These are phyloP conservation scores for Zea mays DNA, from an alignment of 176 grass and related monocot species.

Conservation along the genomic window Zm-B73-REFERENCE-NAM-5.0 NC_050097.1:198367501-198368000, in stretches of 20 bases:
- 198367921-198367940: too few species aligned
- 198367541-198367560: not conserved
- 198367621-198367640: not conserved
- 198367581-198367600: not conserved
- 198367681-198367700: not conserved
- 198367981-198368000: too few species aligned
- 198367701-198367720: not conserved
- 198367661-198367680: not conserved
- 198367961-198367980: too few species aligned
- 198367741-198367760: not conserved
- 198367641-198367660: not conserved
- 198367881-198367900: not conserved
- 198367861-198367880: not conserved
- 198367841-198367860: not conserved
- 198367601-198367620: not conserved
- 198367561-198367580: not conserved
- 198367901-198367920: too few species aligned
- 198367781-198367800: not conserved
- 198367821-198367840: not conserved
- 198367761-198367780: not conserved
- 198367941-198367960: too few species aligned
- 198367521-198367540: not conserved
- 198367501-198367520: slow-evolving; percentile 9
- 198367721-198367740: not conserved
- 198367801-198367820: not conserved